These are phyloP conservation scores for Aspergillus pseudonomiae DNA, from an alignment of 2,329 filamentous ascomycete species.

Conservation along the genomic window DNA sequence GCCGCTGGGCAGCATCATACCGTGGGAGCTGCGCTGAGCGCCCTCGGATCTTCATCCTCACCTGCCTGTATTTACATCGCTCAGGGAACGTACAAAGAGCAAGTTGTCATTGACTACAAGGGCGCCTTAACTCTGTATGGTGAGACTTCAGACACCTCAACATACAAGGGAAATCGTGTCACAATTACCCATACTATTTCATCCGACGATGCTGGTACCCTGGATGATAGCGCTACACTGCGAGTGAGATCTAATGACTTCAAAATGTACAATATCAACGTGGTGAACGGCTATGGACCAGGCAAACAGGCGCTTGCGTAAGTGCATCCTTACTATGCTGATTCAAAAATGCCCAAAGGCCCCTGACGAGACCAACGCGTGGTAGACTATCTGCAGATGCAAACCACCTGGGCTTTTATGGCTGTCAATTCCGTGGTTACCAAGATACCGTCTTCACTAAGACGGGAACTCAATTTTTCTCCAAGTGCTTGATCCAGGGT, in stretches of 20 bases:
- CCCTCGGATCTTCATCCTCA: background rate
- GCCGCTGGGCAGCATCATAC: background rate
- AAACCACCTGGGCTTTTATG: conserved; percentile 38
- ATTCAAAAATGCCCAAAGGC: background rate
- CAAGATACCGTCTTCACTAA: conserved; percentile 42
- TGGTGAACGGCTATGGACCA: conserved; percentile 39
- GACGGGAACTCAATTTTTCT: conserved; percentile 37
- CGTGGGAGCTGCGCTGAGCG: background rate
- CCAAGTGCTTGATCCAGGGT: conserved; percentile 37
- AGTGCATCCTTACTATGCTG: background rate
- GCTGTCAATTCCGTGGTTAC: conserved; percentile 37
- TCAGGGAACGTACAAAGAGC: background rate
- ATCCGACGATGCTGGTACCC: conserved; percentile 31
- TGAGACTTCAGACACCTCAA: conserved; percentile 30
- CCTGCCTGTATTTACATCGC: background rate
- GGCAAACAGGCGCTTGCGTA: conserved; percentile 39
- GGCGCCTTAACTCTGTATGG: conserved; percentile 34
- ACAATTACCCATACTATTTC: conserved; percentile 37
- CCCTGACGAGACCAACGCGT: background rate
- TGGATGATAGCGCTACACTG: conserved; percentile 36
- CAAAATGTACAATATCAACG: conserved; percentile 41
- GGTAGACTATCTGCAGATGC: conserved; percentile 32
- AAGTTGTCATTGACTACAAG: background rate
- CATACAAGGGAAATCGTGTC: conserved; percentile 35
- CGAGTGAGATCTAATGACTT: conserved; percentile 32